Evolutionary conservation across 345 rosid species (phyloP), one percentile per base, ranked within the genome.

Genomic region (Draba incana): DNA sequence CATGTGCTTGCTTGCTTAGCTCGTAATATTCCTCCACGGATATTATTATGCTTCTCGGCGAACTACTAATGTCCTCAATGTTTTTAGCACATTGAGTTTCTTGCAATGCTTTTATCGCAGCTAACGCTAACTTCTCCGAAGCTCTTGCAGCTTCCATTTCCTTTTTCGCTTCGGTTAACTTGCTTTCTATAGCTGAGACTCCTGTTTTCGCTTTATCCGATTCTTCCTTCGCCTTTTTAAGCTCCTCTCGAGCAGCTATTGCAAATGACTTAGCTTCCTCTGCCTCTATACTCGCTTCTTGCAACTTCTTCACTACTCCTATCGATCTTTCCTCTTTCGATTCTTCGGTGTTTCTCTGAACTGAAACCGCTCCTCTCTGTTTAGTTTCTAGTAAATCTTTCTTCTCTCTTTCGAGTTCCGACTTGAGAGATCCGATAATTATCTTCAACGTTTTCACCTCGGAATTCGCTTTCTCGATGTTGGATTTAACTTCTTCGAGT

Each of bases 71-170:
- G 64, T 81, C 73, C 3, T 74, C 47, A 7, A 59, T 44, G 11
- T 43, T 79, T 63, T 61, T 79, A 69, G 84, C 66, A 54, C 68
- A 64, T 84, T 86, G 86, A 51, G 96, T 87, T 75, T 88, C 97
- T 71, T 87, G 88, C 81, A 90, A 76, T 0, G 97, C 99, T 75
- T 86, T 87, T 55, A 94, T 82, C 10, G 99, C 95, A 63, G 89
- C 89, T 64, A 86, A 75, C 37, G 99, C 99, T 62, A 94, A 74
- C 57, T 82, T 87, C 71, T 94, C 97, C 1, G 99, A 89, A 74
- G 92, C 96, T 75, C 66, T 84, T 30, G 97, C 88, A 46, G 92
- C 97, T 78, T 86, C 92, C 69, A 85, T 94, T 81, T 87, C 97
- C 82, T 86, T 94, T 57, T 76, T 83, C 35, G 90, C 84, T 6